These are phyloP conservation scores for Colletotrichum higginsianum DNA, from an alignment of 2,329 filamentous ascomycete species.

Conservation along the genomic window DNA sequence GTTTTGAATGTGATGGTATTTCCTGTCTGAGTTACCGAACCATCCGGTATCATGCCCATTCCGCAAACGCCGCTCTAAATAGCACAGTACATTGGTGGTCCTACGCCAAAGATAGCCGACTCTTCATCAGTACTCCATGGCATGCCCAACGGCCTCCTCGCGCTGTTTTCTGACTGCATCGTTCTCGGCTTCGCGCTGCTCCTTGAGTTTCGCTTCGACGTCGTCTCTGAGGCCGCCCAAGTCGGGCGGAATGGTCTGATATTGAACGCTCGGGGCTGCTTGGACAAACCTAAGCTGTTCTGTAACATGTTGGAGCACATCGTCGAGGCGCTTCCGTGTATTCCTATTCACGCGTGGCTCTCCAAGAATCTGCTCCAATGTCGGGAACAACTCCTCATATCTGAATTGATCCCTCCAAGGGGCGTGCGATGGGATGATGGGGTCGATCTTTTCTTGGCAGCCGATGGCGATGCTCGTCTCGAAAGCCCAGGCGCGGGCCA, in stretches of 20 bases:
- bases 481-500: conserved; percentile 96
- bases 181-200: conserved; percentile 73
- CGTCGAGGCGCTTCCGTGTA: conserved; percentile 78
- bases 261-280: conserved; percentile 89
- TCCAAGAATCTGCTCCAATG: conserved; percentile 79
- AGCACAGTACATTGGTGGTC: neutral
- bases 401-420: conserved; percentile 92
- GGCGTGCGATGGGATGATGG: conserved; percentile 83
- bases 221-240: conserved; percentile 77
- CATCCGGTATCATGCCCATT: conserved; percentile 19
- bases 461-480: conserved; percentile 93
- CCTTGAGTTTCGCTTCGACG: conserved; percentile 77
- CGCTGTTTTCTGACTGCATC: conserved; percentile 66
- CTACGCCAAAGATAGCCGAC: neutral
- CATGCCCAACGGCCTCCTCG: conserved; percentile 71
- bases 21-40: neutral
- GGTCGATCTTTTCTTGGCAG: conserved; percentile 77
- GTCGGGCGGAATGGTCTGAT: conserved; percentile 84
- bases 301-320: conserved; percentile 82
- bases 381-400: conserved; percentile 85
- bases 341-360: conserved; percentile 85
- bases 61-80: conserved; percentile 26
- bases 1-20: conserved; percentile 1
- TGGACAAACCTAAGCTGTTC: conserved; percentile 91
- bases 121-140: conserved; percentile 65